Base-by-base conservation (phyloP, 805 yeast genomes). In the Blastobotrys terrestris region DNA sequence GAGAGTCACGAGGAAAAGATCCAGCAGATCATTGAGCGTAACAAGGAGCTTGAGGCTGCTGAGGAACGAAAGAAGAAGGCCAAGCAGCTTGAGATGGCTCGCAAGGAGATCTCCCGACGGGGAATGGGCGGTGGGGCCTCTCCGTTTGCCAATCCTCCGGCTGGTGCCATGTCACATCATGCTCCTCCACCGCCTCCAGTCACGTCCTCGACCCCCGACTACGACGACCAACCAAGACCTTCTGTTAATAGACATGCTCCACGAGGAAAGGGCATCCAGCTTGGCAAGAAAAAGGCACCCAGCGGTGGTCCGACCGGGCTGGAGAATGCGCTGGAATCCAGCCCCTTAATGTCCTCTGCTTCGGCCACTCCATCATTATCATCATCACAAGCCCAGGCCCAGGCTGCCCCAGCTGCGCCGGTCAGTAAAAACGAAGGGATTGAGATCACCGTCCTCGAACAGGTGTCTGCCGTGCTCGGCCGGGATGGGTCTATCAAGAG, bases 1-100 rank as follows among this genome's bases (percentile, higher is more conserved):
- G 98, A 94, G 72, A 87, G 96, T 42, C 97, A 94, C 68, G 99
- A 94, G 72, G 99, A 94, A 73, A 92, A 88, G 76, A 92, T 95
- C 66, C 98, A 94, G 75, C 97, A 94, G 68, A 91, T 94, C 67
- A 94, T 94, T 63, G 98, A 89, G 72, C 83, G 91, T 69, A 94
- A 94, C 75, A 94, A 94, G 73, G 99, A 94, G 72, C 74, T 87
- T 63, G 99, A 92, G 71, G 99, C 99, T 42, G 84, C 88, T 52
- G 99, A 94, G 72, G 97, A 92, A 71, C 52, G 98, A 72, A 92
- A 92, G 73, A 86, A 95, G 71, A 84, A 88, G 67, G 97, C 98
- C 49, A 88, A 86, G 69, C 95, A 89, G 67, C 68, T 73, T 51
- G 77, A 73, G 52, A 77, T 80, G 66, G 80, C 79, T 63, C 73